These are phyloP conservation scores for Monosporascus sp. DNA, from an alignment of 2,329 filamentous ascomycete genomes.

Conservation along the genomic window DNA sequence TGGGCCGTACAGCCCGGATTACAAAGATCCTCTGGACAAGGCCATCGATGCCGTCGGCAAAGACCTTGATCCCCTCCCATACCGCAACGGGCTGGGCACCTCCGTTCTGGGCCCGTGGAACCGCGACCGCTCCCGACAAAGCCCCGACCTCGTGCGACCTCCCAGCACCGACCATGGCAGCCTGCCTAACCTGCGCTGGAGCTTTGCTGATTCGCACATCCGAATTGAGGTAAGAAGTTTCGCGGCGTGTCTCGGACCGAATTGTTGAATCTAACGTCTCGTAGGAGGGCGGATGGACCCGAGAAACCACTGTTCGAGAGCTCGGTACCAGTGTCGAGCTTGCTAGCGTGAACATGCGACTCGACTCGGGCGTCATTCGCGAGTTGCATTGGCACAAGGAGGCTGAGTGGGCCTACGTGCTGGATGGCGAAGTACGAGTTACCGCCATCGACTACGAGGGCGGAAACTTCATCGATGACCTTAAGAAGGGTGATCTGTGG, in stretches of 20 bases:
- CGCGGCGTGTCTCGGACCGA: neutral
- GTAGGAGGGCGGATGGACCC: constrained; percentile 71
- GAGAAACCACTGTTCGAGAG: constrained; percentile 65
- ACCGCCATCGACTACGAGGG: constrained; percentile 72
- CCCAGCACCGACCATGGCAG: constrained; percentile 69
- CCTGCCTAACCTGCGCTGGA: constrained; percentile 69
- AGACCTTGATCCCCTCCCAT: constrained; percentile 60
- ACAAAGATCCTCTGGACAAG: constrained; percentile 57
- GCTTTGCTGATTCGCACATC: constrained; percentile 59
- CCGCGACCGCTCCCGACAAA: constrained; percentile 60
- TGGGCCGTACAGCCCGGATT: constrained; percentile 53
- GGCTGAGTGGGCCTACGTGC: constrained; percentile 72
- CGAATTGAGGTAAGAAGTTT: constrained; percentile 51
- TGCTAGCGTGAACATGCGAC: constrained; percentile 73
- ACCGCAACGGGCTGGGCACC: constrained; percentile 58
- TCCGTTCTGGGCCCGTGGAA: constrained; percentile 68
- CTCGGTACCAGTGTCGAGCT: constrained; percentile 63
- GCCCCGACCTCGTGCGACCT: constrained; percentile 66
- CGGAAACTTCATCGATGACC: constrained; percentile 70
- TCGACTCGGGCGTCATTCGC: constrained; percentile 66
- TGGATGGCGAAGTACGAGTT: constrained; percentile 65
- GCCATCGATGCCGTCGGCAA: constrained; percentile 57
- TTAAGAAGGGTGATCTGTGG: constrained; percentile 73
- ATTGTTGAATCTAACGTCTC: constrained; percentile 1
- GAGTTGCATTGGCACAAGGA: constrained; percentile 80